Conservation (phyloP, 768 basidiomycete species). For the Boletus pseudo-olivaceus region DNA sequence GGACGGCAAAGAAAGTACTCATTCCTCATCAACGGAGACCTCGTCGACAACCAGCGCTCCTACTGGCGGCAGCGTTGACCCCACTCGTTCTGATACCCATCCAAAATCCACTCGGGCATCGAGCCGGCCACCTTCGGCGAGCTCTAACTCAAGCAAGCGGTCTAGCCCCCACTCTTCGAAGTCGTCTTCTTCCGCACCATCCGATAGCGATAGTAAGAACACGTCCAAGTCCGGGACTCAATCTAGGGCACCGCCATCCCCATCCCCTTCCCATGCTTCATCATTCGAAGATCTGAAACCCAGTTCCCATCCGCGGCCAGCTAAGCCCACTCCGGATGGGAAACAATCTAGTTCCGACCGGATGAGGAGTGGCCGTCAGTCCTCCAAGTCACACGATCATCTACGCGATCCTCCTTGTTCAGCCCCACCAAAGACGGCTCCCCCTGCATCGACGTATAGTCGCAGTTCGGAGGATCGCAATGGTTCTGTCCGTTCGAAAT, state of each 20-base stretch:
- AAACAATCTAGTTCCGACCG: conserved; percentile 17
- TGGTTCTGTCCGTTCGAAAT: conserved; percentile 11
- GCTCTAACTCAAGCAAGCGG: conserved; percentile 26
- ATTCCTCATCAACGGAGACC: conserved; percentile 27
- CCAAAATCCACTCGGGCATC: conserved; percentile 24
- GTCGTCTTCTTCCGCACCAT: conserved; percentile 9
- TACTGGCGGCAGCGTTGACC: conserved; percentile 15
- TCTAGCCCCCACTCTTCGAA: conserved; percentile 12
- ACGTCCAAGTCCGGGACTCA: conserved; percentile 10
- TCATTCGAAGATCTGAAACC: conserved; percentile 13
- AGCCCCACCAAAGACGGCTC: conserved; percentile 3
- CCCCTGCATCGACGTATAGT: conserved; percentile 9
- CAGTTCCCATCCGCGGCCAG: conserved; percentile 12
- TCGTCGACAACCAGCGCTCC: conserved; percentile 23
- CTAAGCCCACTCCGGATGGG: conserved; percentile 11
- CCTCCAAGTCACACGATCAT: conserved; percentile 23
- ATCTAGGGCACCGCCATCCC: conserved; percentile 11
- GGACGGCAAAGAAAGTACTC: conserved; percentile 37
- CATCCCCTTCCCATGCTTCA: conserved; percentile 11
- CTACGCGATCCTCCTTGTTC: conserved; percentile 18
- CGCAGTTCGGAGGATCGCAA: conserved; percentile 9
- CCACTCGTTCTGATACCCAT: conserved; percentile 21
- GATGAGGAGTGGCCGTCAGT: conserved; percentile 15
- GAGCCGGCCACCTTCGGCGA: conserved; percentile 32
- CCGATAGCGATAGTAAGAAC: conserved; percentile 9